Evolutionary conservation across 2,329 filamentous ascomycete species (phyloP), one percentile per base, ranked within the genome.

Genomic region (Aureobasidium sp.): DNA sequence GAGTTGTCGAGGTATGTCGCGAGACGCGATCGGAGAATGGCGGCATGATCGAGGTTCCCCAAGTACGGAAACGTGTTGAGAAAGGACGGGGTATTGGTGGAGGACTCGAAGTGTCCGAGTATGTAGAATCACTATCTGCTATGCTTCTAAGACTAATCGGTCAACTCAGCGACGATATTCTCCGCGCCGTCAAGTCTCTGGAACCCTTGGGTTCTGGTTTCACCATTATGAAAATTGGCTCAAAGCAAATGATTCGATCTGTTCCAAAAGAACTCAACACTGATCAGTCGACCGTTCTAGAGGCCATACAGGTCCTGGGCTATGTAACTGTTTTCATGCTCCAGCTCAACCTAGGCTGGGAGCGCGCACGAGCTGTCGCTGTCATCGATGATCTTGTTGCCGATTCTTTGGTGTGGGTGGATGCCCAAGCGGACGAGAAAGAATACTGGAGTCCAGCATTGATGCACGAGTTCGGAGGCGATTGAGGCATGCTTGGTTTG

Each of bases 231-330:
- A 83, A 79, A 52, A 87, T 98, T 56, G 93, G 93, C 6, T 83
- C 83, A 59, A 87, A 86, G 64, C 81, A 86, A 57, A 93, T 95
- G 70, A 91, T 98, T 52, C 82, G 93, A 24, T 95, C 89, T 3
- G 84, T 98, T 35, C 93, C 93, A 1, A 93, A 94, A 68, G 93
- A 98, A 71, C 78, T 98, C 57, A 96, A 95, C 67, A 90, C 83
- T 12, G 93, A 98, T 67, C 93, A 98, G 73, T 88, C 87, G 45
- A 88, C 85, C 2, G 91, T 95, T 11, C 79, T 98, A 6, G 93
- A 97, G 73, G 90, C 87, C 1, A 88, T 89, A 6, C 89, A 96
- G 69, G 76, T 96, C 8, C 74, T 96, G 8, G 91, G 93, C 1
- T 95, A 89, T 64, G 87, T 97, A 48, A 95, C 85, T 55, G 81